phyloP scores from a whole-genome alignment of 1,139 yeast genomes.

The Pneumocystis carinii region DNA sequence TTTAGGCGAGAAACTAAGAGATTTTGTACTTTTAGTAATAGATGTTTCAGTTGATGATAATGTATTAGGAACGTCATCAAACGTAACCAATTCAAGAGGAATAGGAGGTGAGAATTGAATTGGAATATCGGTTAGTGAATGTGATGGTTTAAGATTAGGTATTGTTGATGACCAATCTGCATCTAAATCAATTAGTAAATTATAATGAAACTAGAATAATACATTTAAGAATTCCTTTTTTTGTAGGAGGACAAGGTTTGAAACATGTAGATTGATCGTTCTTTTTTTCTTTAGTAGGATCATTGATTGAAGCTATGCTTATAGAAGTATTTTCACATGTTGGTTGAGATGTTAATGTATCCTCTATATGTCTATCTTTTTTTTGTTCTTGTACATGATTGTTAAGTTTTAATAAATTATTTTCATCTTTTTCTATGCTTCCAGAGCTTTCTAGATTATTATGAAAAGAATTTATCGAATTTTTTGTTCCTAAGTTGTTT shows the following conservation, averaged over 20 bases:
- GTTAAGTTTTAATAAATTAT: not conserved
- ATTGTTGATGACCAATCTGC: conserved; percentile 3
- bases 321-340: not conserved
- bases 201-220: not conserved
- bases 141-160: conserved; percentile 3
- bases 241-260: not conserved
- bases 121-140: not conserved
- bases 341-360: not conserved
- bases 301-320: not conserved
- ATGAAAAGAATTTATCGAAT: not conserved
- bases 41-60: not conserved
- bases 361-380: not conserved
- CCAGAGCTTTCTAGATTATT: not conserved
- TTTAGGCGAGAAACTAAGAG: conserved; percentile 60
- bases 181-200: not conserved
- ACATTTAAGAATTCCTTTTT: not conserved
- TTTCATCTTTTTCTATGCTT: not conserved
- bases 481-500: not conserved
- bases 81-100: conserved; percentile 2
- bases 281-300: not conserved
- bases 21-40: not conserved
- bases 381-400: not conserved
- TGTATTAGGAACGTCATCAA: not conserved
- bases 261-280: not conserved
- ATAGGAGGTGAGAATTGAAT: conserved; percentile 1